These are phyloP conservation scores for Malassezia pachydermatis DNA, from an alignment of 1,284 basidiomycete genomes.

Conservation along the genomic window DNA sequence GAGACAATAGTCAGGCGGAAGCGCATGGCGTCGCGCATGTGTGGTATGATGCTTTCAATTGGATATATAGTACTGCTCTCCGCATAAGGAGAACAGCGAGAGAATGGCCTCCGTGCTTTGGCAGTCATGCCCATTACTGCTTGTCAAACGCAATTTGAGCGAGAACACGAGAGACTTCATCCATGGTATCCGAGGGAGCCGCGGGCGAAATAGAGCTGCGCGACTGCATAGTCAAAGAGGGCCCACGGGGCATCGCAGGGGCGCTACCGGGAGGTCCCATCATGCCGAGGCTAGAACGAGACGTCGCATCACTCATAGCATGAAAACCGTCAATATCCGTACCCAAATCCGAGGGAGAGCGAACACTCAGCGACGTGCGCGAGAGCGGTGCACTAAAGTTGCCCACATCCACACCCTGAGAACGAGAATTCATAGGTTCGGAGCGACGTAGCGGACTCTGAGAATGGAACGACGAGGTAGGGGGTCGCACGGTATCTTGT, in stretches of 20 bases:
- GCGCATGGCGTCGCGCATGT: no score
- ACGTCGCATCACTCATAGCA: conserved; percentile 8
- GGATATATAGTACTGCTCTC: no score
- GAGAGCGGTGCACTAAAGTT: conserved; percentile 3
- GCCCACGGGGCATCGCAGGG: conserved; percentile 2
- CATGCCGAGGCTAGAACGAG: conserved; percentile 10
- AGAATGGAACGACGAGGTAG: background rate
- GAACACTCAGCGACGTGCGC: conserved; percentile 7
- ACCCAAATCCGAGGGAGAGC: background rate
- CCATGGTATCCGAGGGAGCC: conserved; percentile 28
- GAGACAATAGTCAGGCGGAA: no score
- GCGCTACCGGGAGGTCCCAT: background rate
- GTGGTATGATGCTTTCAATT: no score
- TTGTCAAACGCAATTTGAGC: conserved; percentile 41
- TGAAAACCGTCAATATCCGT: conserved; percentile 16
- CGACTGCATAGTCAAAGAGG: background rate
- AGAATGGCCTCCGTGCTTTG: background rate
- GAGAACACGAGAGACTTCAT: conserved; percentile 42
- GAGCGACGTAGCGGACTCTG: background rate
- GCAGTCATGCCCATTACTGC: conserved; percentile 6
- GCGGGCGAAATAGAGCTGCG: conserved; percentile 1
- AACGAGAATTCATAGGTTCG: background rate
- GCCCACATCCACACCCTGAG: conserved; percentile 2
- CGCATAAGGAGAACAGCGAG: background rate
- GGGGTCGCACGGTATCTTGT: conserved; percentile 1